Evolutionary conservation across 768 basidiomycete genomes (phyloP).

Genomic region (Termitomyces sp.): DNA sequence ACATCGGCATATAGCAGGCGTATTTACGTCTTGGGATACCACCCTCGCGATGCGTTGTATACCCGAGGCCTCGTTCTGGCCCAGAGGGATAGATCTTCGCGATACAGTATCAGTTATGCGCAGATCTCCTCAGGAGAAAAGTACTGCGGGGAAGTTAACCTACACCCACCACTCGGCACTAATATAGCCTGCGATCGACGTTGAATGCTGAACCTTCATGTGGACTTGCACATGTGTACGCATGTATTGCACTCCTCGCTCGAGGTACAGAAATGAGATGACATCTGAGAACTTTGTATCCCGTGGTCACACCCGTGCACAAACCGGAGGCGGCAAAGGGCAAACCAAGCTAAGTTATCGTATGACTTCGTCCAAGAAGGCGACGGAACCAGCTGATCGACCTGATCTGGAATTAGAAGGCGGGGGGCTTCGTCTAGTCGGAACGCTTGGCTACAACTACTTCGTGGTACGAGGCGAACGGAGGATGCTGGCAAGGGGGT

Average conservation of each 20-base stretch:
- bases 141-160: not conserved
- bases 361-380: not conserved
- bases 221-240: not conserved
- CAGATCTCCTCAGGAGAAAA: slow-evolving; percentile 1
- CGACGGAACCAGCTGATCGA: slow-evolving; percentile 6
- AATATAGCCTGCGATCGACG: slow-evolving; percentile 5
- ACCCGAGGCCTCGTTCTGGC: slow-evolving; percentile 4
- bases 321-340: not conserved
- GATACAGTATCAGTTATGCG: not conserved
- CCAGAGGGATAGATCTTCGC: slow-evolving; percentile 1
- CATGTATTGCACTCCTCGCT: not conserved
- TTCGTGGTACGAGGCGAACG: slow-evolving; percentile 9
- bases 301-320: not conserved
- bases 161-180: not conserved
- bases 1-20: not conserved
- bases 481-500: not conserved
- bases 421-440: not conserved
- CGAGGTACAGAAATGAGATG: not conserved
- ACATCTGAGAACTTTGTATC: not conserved
- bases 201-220: not conserved
- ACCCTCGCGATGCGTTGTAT: slow-evolving; percentile 3
- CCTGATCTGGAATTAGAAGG: slow-evolving; percentile 2
- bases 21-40: slow-evolving; percentile 9
- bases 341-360: not conserved
- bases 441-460: not conserved